Conservation (phyloP, 2,329 filamentous ascomycete species). For the Calonectria henricotiae region DNA sequence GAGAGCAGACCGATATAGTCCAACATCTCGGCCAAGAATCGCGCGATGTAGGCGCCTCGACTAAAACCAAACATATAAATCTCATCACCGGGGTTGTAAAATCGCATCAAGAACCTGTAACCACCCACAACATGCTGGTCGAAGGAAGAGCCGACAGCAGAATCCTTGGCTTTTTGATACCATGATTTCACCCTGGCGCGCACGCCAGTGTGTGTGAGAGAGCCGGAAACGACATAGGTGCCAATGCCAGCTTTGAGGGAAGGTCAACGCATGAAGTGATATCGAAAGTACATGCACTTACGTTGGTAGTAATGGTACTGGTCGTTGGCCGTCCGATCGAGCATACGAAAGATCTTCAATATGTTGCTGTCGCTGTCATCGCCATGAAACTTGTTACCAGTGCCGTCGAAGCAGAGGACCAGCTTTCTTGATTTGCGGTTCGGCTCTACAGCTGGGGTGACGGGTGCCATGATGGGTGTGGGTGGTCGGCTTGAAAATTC, state of each 20-base stretch:
- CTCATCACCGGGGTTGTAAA: slow-evolving; percentile 76
- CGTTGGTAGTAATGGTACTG: slow-evolving; percentile 79
- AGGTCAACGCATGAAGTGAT: not conserved
- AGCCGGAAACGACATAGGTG: slow-evolving; percentile 78
- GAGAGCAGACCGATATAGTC: slow-evolving; percentile 86
- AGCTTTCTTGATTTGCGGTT: slow-evolving; percentile 62
- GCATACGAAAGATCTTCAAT: slow-evolving; percentile 80
- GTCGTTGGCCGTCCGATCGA: slow-evolving; percentile 75
- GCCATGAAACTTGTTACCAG: slow-evolving; percentile 76
- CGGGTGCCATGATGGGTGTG: slow-evolving; percentile 46
- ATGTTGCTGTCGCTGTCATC: slow-evolving; percentile 78
- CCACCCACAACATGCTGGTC: slow-evolving; percentile 88
- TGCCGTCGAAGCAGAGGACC: slow-evolving; percentile 76
- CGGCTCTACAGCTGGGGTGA: slow-evolving; percentile 34
- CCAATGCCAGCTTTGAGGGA: slow-evolving; percentile 75
- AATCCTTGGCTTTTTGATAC: slow-evolving; percentile 84
- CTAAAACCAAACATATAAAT: slow-evolving; percentile 85
- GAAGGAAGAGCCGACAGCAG: slow-evolving; percentile 85
- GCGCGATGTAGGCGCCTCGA: slow-evolving; percentile 81
- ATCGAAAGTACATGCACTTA: slow-evolving; percentile 54
- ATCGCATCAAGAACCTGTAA: slow-evolving; percentile 85
- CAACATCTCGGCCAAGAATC: slow-evolving; percentile 87
- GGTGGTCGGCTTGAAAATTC: slow-evolving; percentile 48
- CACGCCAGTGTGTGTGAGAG: slow-evolving; percentile 72
- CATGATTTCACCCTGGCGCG: slow-evolving; percentile 75